Conservation (phyloP, 148 eudicot genomes). For the Fallopia convolvulus region DNA sequence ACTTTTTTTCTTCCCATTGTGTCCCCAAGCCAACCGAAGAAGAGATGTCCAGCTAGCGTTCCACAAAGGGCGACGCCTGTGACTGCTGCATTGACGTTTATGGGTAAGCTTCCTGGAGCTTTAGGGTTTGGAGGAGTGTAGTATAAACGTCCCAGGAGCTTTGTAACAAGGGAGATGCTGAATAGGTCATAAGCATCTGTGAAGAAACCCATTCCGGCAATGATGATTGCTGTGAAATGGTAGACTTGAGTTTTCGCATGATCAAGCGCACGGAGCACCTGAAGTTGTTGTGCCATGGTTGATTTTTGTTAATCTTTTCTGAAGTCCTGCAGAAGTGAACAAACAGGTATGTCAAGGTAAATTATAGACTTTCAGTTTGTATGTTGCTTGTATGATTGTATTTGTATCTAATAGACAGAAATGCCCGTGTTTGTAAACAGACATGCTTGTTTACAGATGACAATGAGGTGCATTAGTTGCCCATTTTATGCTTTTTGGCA, state of each 20-base stretch:
- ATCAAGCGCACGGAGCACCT: slow-evolving; percentile 56
- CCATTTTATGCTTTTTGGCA: neutral
- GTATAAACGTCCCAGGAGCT: slow-evolving; percentile 60
- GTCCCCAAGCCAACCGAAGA: slow-evolving; percentile 78
- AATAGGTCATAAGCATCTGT: slow-evolving; percentile 79
- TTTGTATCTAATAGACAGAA: no score
- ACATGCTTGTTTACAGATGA: no score
- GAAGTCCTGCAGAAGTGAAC: slow-evolving; percentile 1
- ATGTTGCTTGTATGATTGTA: no score
- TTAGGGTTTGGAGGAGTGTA: slow-evolving; percentile 24
- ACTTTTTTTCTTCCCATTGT: slow-evolving; percentile 60
- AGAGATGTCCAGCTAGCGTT: slow-evolving; percentile 62
- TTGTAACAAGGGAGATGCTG: slow-evolving; percentile 61
- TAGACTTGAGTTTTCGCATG: slow-evolving; percentile 57
- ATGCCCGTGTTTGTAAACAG: no score
- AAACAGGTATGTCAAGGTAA: neutral
- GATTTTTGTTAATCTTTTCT: neutral
- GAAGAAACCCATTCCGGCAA: slow-evolving; percentile 84
- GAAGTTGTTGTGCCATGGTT: slow-evolving; percentile 7
- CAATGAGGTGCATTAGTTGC: no score
- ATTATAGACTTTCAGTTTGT: neutral
- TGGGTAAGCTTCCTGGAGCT: slow-evolving; percentile 53
- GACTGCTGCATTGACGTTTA: slow-evolving; percentile 45
- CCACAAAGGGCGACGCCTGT: slow-evolving; percentile 70
- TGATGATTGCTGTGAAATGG: slow-evolving; percentile 61